Evolutionary conservation across 2,329 filamentous ascomycete species (phyloP).

Genomic region (Claviceps lovelessii): DNA sequence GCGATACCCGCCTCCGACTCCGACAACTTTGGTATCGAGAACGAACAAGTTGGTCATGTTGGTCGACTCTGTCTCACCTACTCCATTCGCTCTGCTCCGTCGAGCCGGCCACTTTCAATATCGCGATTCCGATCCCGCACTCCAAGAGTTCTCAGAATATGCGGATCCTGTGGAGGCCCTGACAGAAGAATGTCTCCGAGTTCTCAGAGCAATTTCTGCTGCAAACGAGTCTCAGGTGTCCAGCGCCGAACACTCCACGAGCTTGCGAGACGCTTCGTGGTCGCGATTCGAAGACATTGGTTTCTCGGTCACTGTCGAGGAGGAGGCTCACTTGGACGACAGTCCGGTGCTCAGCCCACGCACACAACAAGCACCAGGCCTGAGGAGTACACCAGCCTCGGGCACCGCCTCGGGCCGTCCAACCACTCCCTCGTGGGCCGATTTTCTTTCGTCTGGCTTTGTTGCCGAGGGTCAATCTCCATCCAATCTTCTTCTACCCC

Average conservation of each 20-base stretch:
- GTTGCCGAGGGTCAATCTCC: slow-evolving; percentile 56
- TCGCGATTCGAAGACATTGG: slow-evolving; percentile 93
- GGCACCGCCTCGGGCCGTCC: slow-evolving; percentile 61
- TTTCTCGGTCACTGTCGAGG: slow-evolving; percentile 63
- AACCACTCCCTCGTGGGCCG: slow-evolving; percentile 94
- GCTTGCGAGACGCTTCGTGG: slow-evolving; percentile 78
- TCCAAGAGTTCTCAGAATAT: slow-evolving; percentile 75
- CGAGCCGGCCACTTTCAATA: slow-evolving; percentile 93
- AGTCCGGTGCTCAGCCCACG: slow-evolving; percentile 40
- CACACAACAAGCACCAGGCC: slow-evolving; percentile 28
- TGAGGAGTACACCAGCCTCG: slow-evolving; percentile 54
- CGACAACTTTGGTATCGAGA: slow-evolving; percentile 59
- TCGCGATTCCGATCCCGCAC: slow-evolving; percentile 68
- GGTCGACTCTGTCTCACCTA: slow-evolving; percentile 86
- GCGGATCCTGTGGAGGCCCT: slow-evolving; percentile 78
- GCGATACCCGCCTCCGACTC: slow-evolving; percentile 77
- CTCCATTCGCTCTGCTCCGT: slow-evolving; percentile 78
- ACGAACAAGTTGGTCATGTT: slow-evolving; percentile 94
- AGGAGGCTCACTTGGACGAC: slow-evolving; percentile 37
- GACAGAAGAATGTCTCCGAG: slow-evolving; percentile 86
- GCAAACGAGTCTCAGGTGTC: slow-evolving; percentile 74
- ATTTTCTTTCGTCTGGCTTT: slow-evolving; percentile 91
- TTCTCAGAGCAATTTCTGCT: slow-evolving; percentile 74
- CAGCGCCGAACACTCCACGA: slow-evolving; percentile 55
- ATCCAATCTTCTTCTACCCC: slow-evolving; percentile 65